Base-by-base conservation (phyloP, 371 early-diverging fungal genomes). In the Pancytospora philotis region DNA sequence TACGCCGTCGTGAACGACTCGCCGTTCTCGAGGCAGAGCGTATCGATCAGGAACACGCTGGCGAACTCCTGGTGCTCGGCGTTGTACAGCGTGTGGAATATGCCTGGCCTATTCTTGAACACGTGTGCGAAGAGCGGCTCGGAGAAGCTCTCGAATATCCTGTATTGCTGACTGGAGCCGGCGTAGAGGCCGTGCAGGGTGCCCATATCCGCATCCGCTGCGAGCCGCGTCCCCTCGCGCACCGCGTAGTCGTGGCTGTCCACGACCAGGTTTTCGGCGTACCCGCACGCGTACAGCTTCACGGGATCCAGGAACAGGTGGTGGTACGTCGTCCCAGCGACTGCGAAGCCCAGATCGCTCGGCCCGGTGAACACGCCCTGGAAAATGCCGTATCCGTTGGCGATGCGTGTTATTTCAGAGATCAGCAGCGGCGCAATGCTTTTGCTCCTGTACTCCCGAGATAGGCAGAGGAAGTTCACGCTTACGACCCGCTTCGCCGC, bases 321-420 rank as follows among this genome's bases (percentile, higher is more conserved):
- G 56, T 62, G 80, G 74, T 85, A 88, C 81, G 85, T 80, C 72
- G 87, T 87, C 2, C 84, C 85, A 1, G 89, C 76, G 53, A 95
- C 83, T 0, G 91, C 89, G 75, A 87, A 92, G 6, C 96, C 97
- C 53, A 95, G 80, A 37, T 85, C 84, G 30, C 85, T 85, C 35
- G 94, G 95, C 19, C 88, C 92, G 4, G 98, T 96, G 83, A 95
- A 98, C 0, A 91, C 86, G 32, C 95, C 99, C 77, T 92, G 91
- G 85, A 90, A 93, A 41, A 94, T 89, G 19, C 92, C 93, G 68
- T 86, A 85, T 61, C 88, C 73, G 83, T 96, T 87, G 39, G 88
- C 89, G 38, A 89, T 86, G 50, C 95, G 86, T 0, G 94, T 96
- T 51, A 98, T 86, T 77, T 98, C 98, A 77, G 88, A 88, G 79